Evolutionary conservation across 345 rosid species (phyloP).

Genomic region (Populus nigra): DNA sequence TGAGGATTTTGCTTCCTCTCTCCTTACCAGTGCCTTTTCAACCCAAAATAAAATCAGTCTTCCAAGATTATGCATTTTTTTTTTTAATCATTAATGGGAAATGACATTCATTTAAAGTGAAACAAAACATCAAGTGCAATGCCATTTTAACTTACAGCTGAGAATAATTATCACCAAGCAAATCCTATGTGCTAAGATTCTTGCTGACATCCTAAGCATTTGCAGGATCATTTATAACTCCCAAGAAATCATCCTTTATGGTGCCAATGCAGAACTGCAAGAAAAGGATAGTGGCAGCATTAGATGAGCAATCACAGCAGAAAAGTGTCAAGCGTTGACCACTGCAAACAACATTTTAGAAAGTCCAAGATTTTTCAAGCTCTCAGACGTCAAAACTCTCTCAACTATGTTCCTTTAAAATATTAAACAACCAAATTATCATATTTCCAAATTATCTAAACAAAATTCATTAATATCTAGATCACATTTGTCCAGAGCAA

Average conservation of each 20-base stretch:
- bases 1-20: no score
- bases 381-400: neutral
- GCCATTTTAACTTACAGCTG: no score
- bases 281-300: neutral
- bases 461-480: neutral
- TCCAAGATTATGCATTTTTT: no score
- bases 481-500: neutral
- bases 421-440: neutral
- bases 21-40: no score
- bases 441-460: neutral
- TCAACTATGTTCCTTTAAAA: neutral
- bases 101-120: no score
- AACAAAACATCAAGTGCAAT: no score
- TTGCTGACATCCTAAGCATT: constrained; percentile 33
- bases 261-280: constrained; percentile 94
- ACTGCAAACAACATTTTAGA: neutral
- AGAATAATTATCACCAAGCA: no score
- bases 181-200: neutral
- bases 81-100: no score
- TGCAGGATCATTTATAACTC: constrained; percentile 86
- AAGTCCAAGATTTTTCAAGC: neutral
- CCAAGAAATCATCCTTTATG: constrained; percentile 90
- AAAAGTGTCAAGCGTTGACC: neutral
- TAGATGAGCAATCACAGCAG: neutral
- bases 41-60: no score